These are phyloP conservation scores for Solanum etuberosum DNA, from an alignment of 257 asterid genomes.

Conservation along the genomic window DNA sequence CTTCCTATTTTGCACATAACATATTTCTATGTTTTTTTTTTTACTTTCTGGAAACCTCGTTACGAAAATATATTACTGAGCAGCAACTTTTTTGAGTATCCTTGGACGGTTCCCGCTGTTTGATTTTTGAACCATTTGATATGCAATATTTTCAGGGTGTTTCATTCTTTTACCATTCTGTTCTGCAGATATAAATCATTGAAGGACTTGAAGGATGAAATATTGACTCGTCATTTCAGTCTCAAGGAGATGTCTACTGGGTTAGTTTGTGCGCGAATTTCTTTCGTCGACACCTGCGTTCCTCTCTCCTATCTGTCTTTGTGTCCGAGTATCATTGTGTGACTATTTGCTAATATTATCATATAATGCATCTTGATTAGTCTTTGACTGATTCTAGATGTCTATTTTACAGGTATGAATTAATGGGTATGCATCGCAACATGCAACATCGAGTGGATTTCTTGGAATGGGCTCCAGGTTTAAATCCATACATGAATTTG, in stretches of 20 bases:
- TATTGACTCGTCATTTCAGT: conserved; percentile 40
- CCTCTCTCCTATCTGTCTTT: background rate
- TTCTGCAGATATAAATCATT: conserved; percentile 59
- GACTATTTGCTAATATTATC: background rate
- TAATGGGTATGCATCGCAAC: conserved; percentile 81
- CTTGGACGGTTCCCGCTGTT: background rate
- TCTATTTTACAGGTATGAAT: conserved; percentile 47
- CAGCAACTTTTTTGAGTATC: background rate
- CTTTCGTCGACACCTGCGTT: background rate
- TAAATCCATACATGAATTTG: background rate
- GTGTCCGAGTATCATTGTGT: background rate
- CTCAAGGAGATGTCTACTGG: conserved; percentile 75
- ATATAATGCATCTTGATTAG: background rate
- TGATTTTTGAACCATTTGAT: background rate
- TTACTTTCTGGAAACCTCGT: background rate
- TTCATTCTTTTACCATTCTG: background rate
- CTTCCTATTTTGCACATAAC: background rate
- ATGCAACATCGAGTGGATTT: conserved; percentile 87
- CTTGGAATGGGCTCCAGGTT: conserved; percentile 99
- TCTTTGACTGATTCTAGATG: background rate
- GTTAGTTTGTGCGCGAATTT: conserved; percentile 24
- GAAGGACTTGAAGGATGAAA: conserved; percentile 74
- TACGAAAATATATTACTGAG: background rate
- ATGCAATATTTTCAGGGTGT: background rate
- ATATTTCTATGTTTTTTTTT: background rate